Percentiles rank a stretch among this genome's conserved stretches.
phyloP scores from a whole-genome alignment of 169 alveolate genomes.

The Besnoitia besnoiti region DNA sequence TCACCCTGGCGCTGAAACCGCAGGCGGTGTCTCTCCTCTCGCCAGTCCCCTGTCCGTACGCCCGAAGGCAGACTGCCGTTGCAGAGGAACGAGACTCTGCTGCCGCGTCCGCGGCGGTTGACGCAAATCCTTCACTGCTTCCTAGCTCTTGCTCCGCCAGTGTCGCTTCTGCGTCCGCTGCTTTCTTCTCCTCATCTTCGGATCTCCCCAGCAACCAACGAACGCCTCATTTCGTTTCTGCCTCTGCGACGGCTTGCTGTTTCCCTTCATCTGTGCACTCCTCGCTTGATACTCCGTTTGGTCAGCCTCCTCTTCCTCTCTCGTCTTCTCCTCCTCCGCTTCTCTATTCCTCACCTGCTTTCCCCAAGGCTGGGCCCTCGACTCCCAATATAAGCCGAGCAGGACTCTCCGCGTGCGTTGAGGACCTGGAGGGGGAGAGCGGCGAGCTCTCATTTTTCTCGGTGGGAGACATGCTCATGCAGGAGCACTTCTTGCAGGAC shows the following conservation, averaged over 20 bases:
- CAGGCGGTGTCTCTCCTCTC: conserved; percentile 4
- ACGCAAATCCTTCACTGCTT: too few relatives aligned
- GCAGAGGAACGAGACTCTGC: background rate
- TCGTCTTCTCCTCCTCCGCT: background rate
- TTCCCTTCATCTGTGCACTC: background rate
- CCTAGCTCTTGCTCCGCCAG: too few relatives aligned
- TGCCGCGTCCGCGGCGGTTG: too few relatives aligned
- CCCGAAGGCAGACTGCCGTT: background rate
- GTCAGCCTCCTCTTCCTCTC: background rate
- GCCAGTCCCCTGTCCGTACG: conserved; percentile 28
- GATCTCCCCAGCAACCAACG: background rate
- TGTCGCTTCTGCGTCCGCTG: too few relatives aligned
- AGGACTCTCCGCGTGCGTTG: background rate
- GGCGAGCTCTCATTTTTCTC: background rate
- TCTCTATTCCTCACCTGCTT: background rate
- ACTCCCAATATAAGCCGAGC: background rate
- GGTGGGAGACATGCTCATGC: background rate
- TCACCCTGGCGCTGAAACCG: background rate
- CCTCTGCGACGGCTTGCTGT: background rate
- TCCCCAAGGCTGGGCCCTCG: too few relatives aligned
- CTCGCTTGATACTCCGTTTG: background rate
- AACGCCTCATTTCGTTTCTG: background rate
- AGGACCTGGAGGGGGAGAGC: background rate
- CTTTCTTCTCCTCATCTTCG: too few relatives aligned
- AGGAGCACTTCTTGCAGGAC: background rate